Conservation (phyloP, 2,329 filamentous ascomycete species). For the Stagonosporopsis cucurbitacearum region DNA sequence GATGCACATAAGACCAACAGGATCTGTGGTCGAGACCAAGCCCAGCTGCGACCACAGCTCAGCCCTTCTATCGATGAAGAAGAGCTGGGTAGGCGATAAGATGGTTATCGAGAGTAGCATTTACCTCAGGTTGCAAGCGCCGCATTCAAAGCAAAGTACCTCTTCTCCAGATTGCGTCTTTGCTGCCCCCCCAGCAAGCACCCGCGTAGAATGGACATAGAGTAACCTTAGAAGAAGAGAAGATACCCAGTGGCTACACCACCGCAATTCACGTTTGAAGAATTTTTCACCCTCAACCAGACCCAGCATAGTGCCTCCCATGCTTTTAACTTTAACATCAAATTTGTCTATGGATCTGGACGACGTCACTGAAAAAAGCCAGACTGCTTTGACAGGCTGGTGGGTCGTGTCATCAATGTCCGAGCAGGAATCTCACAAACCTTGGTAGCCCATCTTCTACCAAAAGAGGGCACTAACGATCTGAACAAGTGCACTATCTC, state of each 20-base stretch:
- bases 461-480: no score
- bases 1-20: not conserved
- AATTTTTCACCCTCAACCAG: not conserved
- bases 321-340: no score
- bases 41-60: not conserved
- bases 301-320: no score
- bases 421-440: no score
- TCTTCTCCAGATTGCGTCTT: not conserved
- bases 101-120: not conserved
- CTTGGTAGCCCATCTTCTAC: no score
- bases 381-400: no score
- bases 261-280: not conserved
- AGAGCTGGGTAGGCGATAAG: not conserved
- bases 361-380: no score
- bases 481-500: no score
- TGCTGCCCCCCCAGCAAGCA: not conserved
- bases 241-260: conserved; percentile 1
- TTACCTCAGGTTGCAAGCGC: not conserved
- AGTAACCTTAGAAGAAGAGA: not conserved
- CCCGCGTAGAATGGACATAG: not conserved
- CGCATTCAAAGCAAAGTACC: not conserved
- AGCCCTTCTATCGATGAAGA: not conserved
- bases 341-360: no score
- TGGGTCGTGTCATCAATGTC: no score
- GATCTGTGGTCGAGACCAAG: not conserved